Evolutionary conservation across 768 basidiomycete species (phyloP), one percentile per base, ranked within the genome.

Genomic region (Boletus vinaceobasis): DNA sequence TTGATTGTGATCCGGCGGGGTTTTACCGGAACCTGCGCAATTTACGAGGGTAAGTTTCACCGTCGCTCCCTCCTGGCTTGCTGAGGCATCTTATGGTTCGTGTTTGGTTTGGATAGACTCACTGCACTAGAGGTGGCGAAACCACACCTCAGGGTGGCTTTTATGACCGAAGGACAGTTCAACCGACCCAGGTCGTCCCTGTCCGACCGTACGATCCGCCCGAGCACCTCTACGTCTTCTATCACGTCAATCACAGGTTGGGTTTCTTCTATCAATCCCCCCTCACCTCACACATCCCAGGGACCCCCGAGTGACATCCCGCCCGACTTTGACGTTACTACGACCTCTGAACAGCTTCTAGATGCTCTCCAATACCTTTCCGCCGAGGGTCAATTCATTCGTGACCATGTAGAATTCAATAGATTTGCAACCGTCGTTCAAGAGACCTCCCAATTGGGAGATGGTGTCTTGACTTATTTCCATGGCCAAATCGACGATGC

Each of bases 71-170:
- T 42, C 6, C 33, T 23, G 15, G 8, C 21, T 7, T 26, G 5
- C 5, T 8, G 0, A 7, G 7, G 14, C 31, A 13, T 36, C 50
- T 58, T 14, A 50, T 44, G 44, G 27, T 19, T 19, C 14, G 8
- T 48, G 23, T 6, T 36, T 21, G 26, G 29, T 39, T 31, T 58
- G 31, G 40, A 33, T 36, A 63, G 68, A 48, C 71, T 89, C 33
- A 89, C 86, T 8, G 79, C 88, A 17, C 60, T 82, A 33, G 85
- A 90, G 55, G 81, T 90, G 9, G 82, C 81, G 26, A 82, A 81
- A 67, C 81, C 84, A 10, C 83, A 88, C 57, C 86, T 87, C 55
- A 79, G 81, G n/a, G 61, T 64, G 17, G 83, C 80, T 2, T 90
- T 90, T 65, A 81, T 79, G 37, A 63, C 74, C 19, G 77, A 80